Percentiles rank a stretch among this genome's conserved stretches.
phyloP scores from a whole-genome alignment of 1,139 yeast species.

The Geotrichum fermentans region DNA sequence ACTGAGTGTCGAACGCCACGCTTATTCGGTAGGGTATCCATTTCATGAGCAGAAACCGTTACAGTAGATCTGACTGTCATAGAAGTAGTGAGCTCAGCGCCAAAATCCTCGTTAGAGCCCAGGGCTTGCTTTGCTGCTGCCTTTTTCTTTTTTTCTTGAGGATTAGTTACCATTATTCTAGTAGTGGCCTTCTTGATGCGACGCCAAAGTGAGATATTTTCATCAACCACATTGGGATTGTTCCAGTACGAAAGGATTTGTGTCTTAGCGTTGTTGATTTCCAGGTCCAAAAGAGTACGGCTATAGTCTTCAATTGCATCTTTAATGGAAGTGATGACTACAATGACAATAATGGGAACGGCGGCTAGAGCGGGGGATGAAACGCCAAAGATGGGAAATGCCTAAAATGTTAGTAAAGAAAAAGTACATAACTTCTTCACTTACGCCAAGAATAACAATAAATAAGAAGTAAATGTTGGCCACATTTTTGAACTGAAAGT shows the following conservation, averaged over 20 bases:
- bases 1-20: constrained; percentile 12
- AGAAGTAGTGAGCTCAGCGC: constrained; percentile 24
- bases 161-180: constrained; percentile 27
- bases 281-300: constrained; percentile 72
- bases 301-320: constrained; percentile 94
- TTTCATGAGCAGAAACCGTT: constrained; percentile 17
- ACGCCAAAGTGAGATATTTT: constrained; percentile 61
- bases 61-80: constrained; percentile 19
- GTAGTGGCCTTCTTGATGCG: constrained; percentile 51
- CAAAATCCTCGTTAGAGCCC: constrained; percentile 17
- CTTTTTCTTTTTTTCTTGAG: constrained; percentile 3
- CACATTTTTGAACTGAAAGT: constrained; percentile 75
- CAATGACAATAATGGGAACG: constrained; percentile 91
- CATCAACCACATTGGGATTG: constrained; percentile 75
- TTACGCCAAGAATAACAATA: constrained; percentile 65
- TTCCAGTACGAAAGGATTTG: constrained; percentile 66
- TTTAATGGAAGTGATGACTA: constrained; percentile 77
- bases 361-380: constrained; percentile 84
- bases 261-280: constrained; percentile 81
- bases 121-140: not conserved
- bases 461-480: constrained; percentile 86
- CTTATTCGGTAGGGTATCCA: constrained; percentile 18
- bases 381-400: constrained; percentile 85
- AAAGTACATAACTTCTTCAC: constrained; percentile 29
- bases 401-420: constrained; percentile 21